Evolutionary conservation across 495 filamentous ascomycete species (phyloP).

Genomic region (Barbatosphaeria neglecta): DNA sequence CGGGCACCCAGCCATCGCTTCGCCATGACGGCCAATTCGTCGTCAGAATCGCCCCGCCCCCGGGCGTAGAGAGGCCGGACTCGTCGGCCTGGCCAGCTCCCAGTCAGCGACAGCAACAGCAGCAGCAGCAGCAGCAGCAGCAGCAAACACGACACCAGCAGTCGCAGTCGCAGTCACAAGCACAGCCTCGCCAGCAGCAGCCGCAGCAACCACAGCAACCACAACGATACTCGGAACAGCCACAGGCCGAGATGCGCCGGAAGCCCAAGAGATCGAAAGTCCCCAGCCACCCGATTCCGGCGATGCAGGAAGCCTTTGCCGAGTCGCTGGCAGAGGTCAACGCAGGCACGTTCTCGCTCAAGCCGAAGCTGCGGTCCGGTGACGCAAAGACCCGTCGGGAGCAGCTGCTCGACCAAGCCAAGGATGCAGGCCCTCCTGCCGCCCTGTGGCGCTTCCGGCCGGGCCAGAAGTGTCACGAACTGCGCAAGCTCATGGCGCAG

Average conservation of each 20-base stretch:
- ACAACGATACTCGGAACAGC: too few relatives aligned
- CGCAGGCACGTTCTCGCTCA: slow-evolving; percentile 24
- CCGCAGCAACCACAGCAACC: neutral
- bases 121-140: neutral
- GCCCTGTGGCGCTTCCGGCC: slow-evolving; percentile 63
- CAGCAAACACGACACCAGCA: neutral
- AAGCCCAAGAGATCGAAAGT: slow-evolving; percentile 7
- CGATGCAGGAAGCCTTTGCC: slow-evolving; percentile 85
- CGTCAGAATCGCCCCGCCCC: slow-evolving; percentile 10
- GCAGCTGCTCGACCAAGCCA: slow-evolving; percentile 52
- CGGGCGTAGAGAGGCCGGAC: neutral
- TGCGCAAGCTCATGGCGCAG: slow-evolving; percentile 84
- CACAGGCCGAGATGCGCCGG: slow-evolving; percentile 5
- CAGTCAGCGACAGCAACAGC: neutral
- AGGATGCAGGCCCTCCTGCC: slow-evolving; percentile 48
- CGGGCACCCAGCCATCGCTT: neutral
- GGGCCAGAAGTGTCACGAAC: slow-evolving; percentile 59
- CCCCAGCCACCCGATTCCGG: slow-evolving; percentile 51
- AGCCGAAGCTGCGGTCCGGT: slow-evolving; percentile 43
- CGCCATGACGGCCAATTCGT: slow-evolving; percentile 11
- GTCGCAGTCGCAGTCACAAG: neutral
- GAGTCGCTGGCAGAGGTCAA: slow-evolving; percentile 77
- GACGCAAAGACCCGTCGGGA: slow-evolving; percentile 56
- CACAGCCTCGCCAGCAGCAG: neutral
- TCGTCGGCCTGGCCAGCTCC: slow-evolving; percentile 1